Evolutionary conservation across 805 yeast species (phyloP).

Genomic region (Kurtzmaniella fragi): DNA sequence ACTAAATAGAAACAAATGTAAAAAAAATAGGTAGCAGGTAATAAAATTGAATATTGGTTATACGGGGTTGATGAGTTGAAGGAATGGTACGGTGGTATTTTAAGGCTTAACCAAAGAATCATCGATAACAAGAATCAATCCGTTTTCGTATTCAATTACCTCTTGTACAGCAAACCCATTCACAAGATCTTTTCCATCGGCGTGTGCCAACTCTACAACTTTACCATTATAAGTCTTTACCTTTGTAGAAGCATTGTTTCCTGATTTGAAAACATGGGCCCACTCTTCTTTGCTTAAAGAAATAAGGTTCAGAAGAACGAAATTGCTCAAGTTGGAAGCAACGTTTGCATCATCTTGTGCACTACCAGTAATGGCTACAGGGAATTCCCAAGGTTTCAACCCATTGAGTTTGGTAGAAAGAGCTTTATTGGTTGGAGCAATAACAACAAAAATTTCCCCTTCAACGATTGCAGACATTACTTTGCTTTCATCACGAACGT

Average conservation of each 20-base stretch:
- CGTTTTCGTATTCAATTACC: constrained; percentile 26
- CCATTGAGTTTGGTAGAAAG: constrained; percentile 33
- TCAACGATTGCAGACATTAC: constrained; percentile 44
- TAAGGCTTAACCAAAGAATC: constrained; percentile 25
- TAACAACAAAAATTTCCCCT: constrained; percentile 46
- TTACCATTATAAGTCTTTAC: background rate
- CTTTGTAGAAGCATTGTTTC: too few species aligned
- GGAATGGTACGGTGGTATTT: too few species aligned
- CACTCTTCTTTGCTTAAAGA: constrained; percentile 18
- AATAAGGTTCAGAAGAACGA: constrained; percentile 52
- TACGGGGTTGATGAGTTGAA: too few species aligned
- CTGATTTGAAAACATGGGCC: background rate
- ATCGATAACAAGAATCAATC: constrained; percentile 33
- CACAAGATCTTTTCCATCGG: constrained; percentile 1
- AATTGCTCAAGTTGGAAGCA: constrained; percentile 48
- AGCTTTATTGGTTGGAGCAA: constrained; percentile 71
- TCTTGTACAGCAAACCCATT: background rate
- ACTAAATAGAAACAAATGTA: constrained; percentile 2
- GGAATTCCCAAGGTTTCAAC: constrained; percentile 84
- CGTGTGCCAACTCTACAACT: background rate
- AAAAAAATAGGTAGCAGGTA: background rate
- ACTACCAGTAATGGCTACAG: constrained; percentile 34
- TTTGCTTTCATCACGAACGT: constrained; percentile 53
- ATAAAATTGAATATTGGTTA: too few species aligned
- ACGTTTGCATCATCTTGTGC: constrained; percentile 48